Evolutionary conservation across 1,139 yeast genomes (phyloP).

Genomic region (Blastobotrys proliferans): DNA sequence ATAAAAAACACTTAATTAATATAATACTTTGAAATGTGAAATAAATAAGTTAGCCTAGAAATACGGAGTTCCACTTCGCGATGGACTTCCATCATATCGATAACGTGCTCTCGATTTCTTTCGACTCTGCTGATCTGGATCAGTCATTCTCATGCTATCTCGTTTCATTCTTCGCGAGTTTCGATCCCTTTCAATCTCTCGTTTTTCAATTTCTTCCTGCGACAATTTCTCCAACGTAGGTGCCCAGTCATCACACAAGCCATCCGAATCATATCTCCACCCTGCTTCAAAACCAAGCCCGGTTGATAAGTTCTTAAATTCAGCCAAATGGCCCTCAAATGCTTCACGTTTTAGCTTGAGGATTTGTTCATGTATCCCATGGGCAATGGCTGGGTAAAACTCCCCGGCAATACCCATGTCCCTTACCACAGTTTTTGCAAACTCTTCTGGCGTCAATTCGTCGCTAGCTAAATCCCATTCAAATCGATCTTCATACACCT

Average conservation of each 20-base stretch:
- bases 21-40: not conserved
- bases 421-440: constrained; percentile 75
- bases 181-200: constrained; percentile 93
- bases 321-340: constrained; percentile 70
- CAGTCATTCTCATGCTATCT: constrained; percentile 55
- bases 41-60: constrained; percentile 1
- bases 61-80: constrained; percentile 8
- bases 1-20: not conserved
- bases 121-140: constrained; percentile 7
- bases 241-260: constrained; percentile 75
- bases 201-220: constrained; percentile 89
- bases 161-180: constrained; percentile 87
- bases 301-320: constrained; percentile 55
- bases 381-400: constrained; percentile 86
- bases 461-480: constrained; percentile 81
- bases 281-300: constrained; percentile 57
- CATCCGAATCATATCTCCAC: constrained; percentile 55
- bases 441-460: constrained; percentile 73
- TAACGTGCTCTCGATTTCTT: constrained; percentile 5
- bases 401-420: constrained; percentile 85
- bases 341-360: constrained; percentile 77
- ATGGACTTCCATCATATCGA: constrained; percentile 10
- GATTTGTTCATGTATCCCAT: constrained; percentile 76
- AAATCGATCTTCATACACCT: constrained; percentile 83
- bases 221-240: constrained; percentile 83